Evolutionary conservation across 2,329 filamentous ascomycete species (phyloP).

Genomic region (Diaporthe citrichinensis): DNA sequence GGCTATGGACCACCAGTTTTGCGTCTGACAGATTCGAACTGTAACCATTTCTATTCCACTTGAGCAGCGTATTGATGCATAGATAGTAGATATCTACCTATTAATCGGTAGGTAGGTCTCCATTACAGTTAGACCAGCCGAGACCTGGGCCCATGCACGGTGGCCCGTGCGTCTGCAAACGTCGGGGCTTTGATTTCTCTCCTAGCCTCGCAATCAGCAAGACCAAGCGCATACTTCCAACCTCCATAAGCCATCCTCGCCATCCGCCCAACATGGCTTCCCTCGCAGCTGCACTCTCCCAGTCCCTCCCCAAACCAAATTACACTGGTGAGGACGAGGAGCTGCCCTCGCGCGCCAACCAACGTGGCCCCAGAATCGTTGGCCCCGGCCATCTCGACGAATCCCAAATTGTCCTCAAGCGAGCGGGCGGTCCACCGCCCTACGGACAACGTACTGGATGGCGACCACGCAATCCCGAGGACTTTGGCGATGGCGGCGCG

Average conservation of each 20-base stretch:
- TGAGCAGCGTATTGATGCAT: not conserved
- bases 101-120: not conserved
- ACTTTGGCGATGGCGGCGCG: constrained; percentile 96
- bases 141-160: not conserved
- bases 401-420: constrained; percentile 86
- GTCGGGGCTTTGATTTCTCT: constrained; percentile 26
- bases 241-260: constrained; percentile 16
- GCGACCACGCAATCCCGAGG: constrained; percentile 89
- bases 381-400: constrained; percentile 85
- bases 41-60: not conserved
- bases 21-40: not conserved
- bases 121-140: not conserved
- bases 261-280: constrained; percentile 69
- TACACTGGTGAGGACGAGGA: constrained; percentile 94
- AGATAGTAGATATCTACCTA: not conserved
- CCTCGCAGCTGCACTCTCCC: constrained; percentile 79
- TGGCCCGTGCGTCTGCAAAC: constrained; percentile 40
- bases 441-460: constrained; percentile 92
- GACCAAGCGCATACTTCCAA: not conserved
- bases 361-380: constrained; percentile 86
- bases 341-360: constrained; percentile 76
- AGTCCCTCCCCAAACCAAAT: constrained; percentile 88
- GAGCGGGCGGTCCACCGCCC: constrained; percentile 81
- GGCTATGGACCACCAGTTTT: not conserved
- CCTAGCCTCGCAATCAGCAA: not conserved